Base-by-base conservation (phyloP, 2,329 filamentous ascomycete genomes). In the Rutstroemia sp. region DNA sequence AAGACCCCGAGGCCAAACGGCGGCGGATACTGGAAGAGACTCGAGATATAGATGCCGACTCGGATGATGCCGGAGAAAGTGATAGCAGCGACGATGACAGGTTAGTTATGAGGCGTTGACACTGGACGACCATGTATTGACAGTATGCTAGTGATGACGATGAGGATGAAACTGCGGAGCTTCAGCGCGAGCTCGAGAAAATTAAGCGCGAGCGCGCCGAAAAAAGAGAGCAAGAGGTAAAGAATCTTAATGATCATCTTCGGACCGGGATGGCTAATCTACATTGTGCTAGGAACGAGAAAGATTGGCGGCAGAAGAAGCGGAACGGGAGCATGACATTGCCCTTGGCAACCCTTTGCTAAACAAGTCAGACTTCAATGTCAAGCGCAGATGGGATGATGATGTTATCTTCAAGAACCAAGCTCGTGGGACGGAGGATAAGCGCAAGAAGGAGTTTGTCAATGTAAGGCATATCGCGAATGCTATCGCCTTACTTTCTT, bases 391-490 rank as follows among this genome's bases (percentile, higher is more conserved):
- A 65, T 99, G 94, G 94, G 94, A 99, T 65, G 94, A 99, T 67
- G 94, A 99, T 70, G 94, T 99, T 12, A 92, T 99, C 2, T 99
- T 99, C 76, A 97, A 96, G 77, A 99, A 99, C 72, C 94, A 99
- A 75, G 94, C 92, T 36, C 82, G 94, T 58, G 94, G 92, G 8
- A 96, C 92, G 0, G 92, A 97, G 69, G 90, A 96, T 61, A 92
- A 87, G 76, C 84, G 87, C 61, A 91, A 87, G 76, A 95, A 92
- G 76, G 92, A 96, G 73, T 99, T 99, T 74, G 92, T 99, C 72
- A 99, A 99, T 70, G 91, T 89, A 71, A 75, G 84, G 75, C 27
- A 7, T 49, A 60, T 34, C 47, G 53, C 27, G 40, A 57, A 53
- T 47, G 39, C 53, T 52, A 40, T 48, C 42, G 49, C 36, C 21